Conservation (phyloP, 257 asterid genomes). For the Vinca minor region DNA sequence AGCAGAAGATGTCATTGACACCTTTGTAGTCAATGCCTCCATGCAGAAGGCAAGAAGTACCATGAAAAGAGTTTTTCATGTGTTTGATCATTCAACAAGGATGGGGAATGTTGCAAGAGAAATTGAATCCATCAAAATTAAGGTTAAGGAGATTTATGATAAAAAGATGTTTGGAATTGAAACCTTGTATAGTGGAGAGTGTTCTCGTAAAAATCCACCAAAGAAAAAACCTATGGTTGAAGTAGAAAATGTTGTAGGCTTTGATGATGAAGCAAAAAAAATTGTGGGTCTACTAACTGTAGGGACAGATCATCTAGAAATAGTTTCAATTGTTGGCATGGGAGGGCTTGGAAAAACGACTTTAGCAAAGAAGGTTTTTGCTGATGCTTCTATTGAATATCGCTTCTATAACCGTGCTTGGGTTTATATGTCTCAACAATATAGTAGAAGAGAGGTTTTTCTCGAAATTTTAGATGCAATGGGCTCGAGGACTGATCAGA, state of each 20-base stretch:
- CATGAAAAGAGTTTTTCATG: slow-evolving; percentile 11
- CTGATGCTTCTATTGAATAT: slow-evolving; percentile 12
- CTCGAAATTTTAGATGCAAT: slow-evolving; percentile 7
- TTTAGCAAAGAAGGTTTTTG: slow-evolving; percentile 20
- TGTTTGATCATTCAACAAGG: slow-evolving; percentile 21
- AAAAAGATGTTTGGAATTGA: slow-evolving; percentile 44
- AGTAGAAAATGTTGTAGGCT: slow-evolving; percentile 19
- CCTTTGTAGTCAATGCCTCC: slow-evolving; percentile 29
- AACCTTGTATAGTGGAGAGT: slow-evolving; percentile 14
- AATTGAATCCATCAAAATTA: slow-evolving; percentile 23
- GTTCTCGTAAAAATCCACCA: background rate
- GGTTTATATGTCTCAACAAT: slow-evolving; percentile 18
- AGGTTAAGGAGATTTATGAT: slow-evolving; percentile 31
- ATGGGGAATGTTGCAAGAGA: slow-evolving; percentile 31
- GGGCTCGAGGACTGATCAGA: background rate
- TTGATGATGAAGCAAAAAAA: slow-evolving; percentile 11
- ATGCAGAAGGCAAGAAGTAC: slow-evolving; percentile 27
- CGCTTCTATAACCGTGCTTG: slow-evolving; percentile 23
- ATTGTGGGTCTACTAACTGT: slow-evolving; percentile 11
- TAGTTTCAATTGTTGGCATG: slow-evolving; percentile 20
- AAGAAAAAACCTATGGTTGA: slow-evolving; percentile 8
- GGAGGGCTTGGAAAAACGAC: slow-evolving; percentile 29
- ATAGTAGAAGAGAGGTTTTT: slow-evolving; percentile 18
- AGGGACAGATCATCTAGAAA: slow-evolving; percentile 8
- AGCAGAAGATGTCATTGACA: slow-evolving; percentile 41